Base-by-base conservation (phyloP, 2,329 filamentous ascomycete genomes). In the Aschersonia sp. region DNA sequence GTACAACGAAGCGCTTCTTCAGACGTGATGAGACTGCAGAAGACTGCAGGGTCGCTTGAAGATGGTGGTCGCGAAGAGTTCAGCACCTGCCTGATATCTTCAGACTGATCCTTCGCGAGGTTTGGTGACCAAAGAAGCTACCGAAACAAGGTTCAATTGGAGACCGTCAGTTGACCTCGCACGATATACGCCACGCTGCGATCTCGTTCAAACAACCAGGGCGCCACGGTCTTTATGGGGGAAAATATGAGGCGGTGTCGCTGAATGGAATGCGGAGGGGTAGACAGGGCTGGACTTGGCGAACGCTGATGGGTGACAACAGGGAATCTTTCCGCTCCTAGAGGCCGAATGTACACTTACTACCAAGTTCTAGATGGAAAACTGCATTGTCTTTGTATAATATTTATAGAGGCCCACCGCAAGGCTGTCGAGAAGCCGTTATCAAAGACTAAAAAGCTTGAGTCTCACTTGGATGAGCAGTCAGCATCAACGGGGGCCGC, bases 211-310 rank as follows among this genome's bases (percentile, higher is more conserved):
- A 4, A 9, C 20, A 20, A 20, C 35, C 12, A 9, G 35, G 43
- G 41, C 20, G 32, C 7, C 40, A 50, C 44, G 44, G 32, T 44
- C 30, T 42, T 30, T 7, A 10, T 12, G 30, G 30, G 31, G 38
- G 35, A 38, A 28, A 45, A 35, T 31, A 45, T 32, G 43, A 50
- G 43, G 40, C 31, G n/a, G 30, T 51, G 6, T 45, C n/a, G 30
- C 35, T 48, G 44, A 43, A 46, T 20, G 49, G 42, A 51, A 45
- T 47, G 49, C 41, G 49, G 47, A 44, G 46, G 47, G 31, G 42
- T 31, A 44, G 31, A 43, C 29, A 45, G 30, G 45, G 41, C 44
- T 45, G 28, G 32, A 42, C 28, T 40, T 12, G 47, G n/a, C 43
- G 45, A 40, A 40, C 5, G 28, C 29, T 40, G 40, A 46, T 32